phyloP scores from a whole-genome alignment of 805 yeast genomes.

The Gaillardinia entomophila region DNA sequence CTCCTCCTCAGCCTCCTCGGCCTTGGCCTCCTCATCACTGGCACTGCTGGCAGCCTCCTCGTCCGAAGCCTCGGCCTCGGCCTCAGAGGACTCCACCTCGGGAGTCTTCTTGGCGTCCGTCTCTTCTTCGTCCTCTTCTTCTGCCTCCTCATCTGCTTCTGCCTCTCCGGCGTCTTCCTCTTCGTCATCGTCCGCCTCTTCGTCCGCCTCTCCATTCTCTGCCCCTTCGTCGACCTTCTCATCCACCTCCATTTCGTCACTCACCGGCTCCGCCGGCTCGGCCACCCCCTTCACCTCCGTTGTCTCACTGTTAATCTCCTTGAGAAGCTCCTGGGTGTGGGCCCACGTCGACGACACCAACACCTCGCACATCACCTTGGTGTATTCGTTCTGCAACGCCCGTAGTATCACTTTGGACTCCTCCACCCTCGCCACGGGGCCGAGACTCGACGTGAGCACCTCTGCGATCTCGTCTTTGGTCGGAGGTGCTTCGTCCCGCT shows the following conservation, averaged over 20 bases:
- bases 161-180: background rate
- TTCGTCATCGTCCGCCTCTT: background rate
- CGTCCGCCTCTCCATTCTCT: background rate
- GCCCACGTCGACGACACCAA: no score
- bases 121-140: conserved; percentile 11
- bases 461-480: no score
- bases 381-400: no score
- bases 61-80: conserved; percentile 1
- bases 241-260: background rate
- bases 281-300: no score
- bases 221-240: background rate
- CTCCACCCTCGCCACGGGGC: no score
- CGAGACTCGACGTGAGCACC: no score
- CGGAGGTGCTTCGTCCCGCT: no score
- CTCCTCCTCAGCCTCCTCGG: conserved; percentile 4
- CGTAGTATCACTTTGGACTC: no score
- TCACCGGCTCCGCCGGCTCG: no score
- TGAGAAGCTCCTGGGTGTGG: no score
- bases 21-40: conserved; percentile 7
- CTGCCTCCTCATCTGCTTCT: conserved; percentile 6
- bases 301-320: no score
- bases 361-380: no score
- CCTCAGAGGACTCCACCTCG: conserved; percentile 1
- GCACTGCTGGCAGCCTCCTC: conserved; percentile 4
- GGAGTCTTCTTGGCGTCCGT: conserved; percentile 3